Evolutionary conservation across 1,139 yeast species (phyloP).

Genomic region (Yamadazyma diospyri): DNA sequence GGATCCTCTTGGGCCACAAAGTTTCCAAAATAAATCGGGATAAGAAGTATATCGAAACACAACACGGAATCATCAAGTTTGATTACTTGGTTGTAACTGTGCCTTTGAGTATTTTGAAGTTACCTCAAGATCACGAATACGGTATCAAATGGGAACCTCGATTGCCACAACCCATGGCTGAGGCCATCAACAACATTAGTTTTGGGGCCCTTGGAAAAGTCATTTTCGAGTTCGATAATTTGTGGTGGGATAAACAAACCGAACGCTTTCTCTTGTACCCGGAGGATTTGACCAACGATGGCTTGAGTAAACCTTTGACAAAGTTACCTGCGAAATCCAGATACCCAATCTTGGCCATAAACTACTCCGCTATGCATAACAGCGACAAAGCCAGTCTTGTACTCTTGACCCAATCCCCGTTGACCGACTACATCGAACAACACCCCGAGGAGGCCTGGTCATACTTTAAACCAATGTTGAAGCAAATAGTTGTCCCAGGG

Average conservation of each 20-base stretch:
- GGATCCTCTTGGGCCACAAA: constrained; percentile 41
- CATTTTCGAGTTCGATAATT: constrained; percentile 61
- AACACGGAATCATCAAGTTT: constrained; percentile 23
- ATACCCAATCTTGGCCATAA: constrained; percentile 22
- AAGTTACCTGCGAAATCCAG: constrained; percentile 8
- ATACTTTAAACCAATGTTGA: constrained; percentile 35
- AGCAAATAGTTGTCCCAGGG: constrained; percentile 18
- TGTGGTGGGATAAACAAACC: constrained; percentile 60
- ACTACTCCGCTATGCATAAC: constrained; percentile 25
- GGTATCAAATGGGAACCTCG: constrained; percentile 59
- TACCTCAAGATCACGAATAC: constrained; percentile 32
- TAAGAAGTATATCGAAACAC: constrained; percentile 20
- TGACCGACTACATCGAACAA: constrained; percentile 50
- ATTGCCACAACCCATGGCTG: constrained; percentile 45
- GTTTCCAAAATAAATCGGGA: constrained; percentile 41
- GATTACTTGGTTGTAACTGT: constrained; percentile 66
- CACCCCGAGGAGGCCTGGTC: constrained; percentile 39
- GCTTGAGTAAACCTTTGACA: constrained; percentile 24
- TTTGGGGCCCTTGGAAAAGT: constrained; percentile 79
- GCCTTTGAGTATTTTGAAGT: constrained; percentile 65
- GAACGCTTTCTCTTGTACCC: constrained; percentile 55
- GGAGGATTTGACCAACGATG: constrained; percentile 14
- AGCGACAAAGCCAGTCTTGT: constrained; percentile 38
- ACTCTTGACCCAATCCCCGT: constrained; percentile 64
- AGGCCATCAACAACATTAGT: constrained; percentile 49